Evolutionary conservation across 257 asterid species (phyloP).

Genomic region (Phtheirospermum japonicum): DNA sequence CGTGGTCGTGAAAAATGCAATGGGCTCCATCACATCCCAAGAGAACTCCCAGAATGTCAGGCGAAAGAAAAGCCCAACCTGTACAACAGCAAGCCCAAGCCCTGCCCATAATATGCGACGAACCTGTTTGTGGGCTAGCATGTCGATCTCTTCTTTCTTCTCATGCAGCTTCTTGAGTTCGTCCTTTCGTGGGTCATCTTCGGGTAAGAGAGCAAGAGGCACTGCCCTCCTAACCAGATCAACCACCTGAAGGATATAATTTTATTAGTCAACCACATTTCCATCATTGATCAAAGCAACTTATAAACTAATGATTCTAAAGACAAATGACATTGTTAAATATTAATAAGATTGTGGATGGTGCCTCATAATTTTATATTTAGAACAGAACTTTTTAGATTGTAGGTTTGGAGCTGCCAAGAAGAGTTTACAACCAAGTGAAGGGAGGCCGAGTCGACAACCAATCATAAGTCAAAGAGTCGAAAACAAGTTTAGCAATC

Average conservation of each 20-base stretch:
- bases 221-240: slow-evolving; percentile 71
- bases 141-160: slow-evolving; percentile 49
- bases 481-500: too few species aligned
- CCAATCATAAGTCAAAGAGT: too few species aligned
- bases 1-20: slow-evolving; percentile 50
- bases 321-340: too few species aligned
- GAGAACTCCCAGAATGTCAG: slow-evolving; percentile 70
- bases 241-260: slow-evolving; percentile 49
- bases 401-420: too few species aligned
- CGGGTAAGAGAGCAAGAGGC: slow-evolving; percentile 57
- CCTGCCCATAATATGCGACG: slow-evolving; percentile 59
- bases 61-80: slow-evolving; percentile 53
- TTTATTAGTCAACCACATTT: background rate
- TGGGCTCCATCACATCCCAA: slow-evolving; percentile 86
- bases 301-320: too few species aligned
- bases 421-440: too few species aligned
- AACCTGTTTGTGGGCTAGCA: slow-evolving; percentile 52
- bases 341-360: too few species aligned
- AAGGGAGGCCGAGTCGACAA: too few species aligned
- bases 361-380: too few species aligned
- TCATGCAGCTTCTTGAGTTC: slow-evolving; percentile 42
- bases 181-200: slow-evolving; percentile 36
- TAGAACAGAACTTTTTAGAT: too few species aligned
- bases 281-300: too few species aligned
- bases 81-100: slow-evolving; percentile 42